Evolutionary conservation across 345 rosid species (phyloP).

Genomic region (Corchorus capsularis): DNA sequence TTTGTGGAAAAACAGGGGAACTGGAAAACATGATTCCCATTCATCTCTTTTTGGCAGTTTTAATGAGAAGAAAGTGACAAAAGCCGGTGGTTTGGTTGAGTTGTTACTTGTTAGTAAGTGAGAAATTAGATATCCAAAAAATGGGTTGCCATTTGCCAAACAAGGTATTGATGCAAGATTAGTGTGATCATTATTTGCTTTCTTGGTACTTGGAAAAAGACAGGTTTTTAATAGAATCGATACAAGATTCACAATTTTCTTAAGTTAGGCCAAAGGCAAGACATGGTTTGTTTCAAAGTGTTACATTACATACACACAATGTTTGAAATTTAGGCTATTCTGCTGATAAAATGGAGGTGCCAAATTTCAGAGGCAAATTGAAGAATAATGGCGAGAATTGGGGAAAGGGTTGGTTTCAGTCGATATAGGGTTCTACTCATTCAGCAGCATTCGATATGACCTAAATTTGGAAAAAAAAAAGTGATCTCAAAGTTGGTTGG

Average conservation of each 20-base stretch:
- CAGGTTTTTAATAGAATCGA: neutral
- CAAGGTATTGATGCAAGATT: neutral
- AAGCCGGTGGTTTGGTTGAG: neutral
- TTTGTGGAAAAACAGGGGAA: neutral
- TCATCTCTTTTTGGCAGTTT: neutral
- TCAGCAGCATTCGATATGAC: neutral
- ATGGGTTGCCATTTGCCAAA: slow-evolving; percentile 1
- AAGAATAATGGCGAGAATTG: neutral
- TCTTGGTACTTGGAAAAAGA: neutral
- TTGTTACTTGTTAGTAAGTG: neutral
- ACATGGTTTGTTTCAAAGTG: neutral
- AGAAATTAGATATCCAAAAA: neutral
- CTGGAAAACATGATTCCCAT: neutral
- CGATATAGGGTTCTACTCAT: neutral
- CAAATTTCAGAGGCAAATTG: neutral
- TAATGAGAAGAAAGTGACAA: neutral
- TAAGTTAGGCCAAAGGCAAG: neutral
- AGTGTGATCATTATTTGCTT: neutral
- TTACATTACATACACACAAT: neutral
- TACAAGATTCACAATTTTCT: neutral
- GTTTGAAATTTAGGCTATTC: neutral
- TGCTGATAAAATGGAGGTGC: neutral
- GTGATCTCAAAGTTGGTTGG: neutral
- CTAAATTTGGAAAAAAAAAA: neutral
- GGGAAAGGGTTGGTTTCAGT: slow-evolving; percentile 9